phyloP scores from a whole-genome alignment of 2,329 filamentous ascomycete species.

The Zymoseptoria crescenta region DNA sequence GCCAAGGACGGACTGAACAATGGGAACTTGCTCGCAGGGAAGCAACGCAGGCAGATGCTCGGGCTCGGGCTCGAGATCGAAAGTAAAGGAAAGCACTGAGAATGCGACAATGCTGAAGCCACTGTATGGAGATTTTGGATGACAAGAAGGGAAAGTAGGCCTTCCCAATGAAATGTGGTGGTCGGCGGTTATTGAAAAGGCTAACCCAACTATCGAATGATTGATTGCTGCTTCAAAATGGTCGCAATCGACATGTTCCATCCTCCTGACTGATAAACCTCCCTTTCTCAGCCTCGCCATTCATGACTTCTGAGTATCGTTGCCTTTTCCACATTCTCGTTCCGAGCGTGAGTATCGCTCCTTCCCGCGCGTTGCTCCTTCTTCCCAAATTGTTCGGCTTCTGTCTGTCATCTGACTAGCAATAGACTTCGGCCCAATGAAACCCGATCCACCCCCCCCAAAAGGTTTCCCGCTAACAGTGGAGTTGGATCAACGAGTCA shows the following conservation, averaged over 20 bases:
- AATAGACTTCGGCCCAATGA: not conserved
- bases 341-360: too few species aligned
- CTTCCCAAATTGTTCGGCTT: not conserved
- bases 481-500: too few species aligned
- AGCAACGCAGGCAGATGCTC: not conserved
- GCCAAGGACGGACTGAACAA: not conserved
- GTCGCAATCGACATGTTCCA: too few species aligned
- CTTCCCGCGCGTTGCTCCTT: too few species aligned
- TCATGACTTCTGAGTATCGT: too few species aligned
- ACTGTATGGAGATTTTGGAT: not conserved
- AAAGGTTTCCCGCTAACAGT: too few species aligned
- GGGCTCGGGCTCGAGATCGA: not conserved
- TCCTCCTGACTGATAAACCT: too few species aligned
- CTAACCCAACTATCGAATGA: too few species aligned
- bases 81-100: not conserved
- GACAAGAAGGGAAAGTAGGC: not conserved
- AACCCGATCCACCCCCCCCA: not conserved
- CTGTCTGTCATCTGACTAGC: not conserved
- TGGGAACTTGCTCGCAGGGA: not conserved
- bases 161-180: not conserved
- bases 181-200: too few species aligned
- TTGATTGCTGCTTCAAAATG: not conserved
- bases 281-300: too few species aligned
- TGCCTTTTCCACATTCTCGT: too few species aligned
- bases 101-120: not conserved